Conservation (phyloP, 1,284 basidiomycete species). For the Earliella scabrosa region DNA sequence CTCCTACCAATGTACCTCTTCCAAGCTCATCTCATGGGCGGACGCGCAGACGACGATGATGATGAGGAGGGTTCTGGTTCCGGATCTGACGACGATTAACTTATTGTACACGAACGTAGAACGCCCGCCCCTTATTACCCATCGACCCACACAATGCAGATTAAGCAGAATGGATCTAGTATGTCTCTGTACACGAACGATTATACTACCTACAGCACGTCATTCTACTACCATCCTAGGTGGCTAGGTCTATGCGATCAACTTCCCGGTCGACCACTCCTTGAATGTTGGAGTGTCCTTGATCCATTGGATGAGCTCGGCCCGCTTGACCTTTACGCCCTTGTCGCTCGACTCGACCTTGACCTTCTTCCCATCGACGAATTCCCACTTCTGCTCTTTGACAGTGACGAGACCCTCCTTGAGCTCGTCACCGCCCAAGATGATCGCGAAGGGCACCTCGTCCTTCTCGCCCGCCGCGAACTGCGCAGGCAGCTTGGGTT, state of each 20-base stretch:
- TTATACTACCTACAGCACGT: constrained; percentile 9
- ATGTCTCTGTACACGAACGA: constrained; percentile 19
- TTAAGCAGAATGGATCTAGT: not conserved
- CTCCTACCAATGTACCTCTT: not conserved
- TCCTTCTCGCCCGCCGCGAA: constrained; percentile 94
- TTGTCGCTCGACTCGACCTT: constrained; percentile 71
- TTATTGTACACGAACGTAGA: constrained; percentile 6
- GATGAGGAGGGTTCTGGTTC: constrained; percentile 40
- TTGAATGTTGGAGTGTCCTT: constrained; percentile 52
- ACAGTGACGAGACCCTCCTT: constrained; percentile 85
- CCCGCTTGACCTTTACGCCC: constrained; percentile 70
- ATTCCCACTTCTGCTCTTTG: constrained; percentile 90
- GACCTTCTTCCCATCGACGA: constrained; percentile 72
- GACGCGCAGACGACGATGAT: constrained; percentile 38
- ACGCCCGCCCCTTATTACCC: not conserved
- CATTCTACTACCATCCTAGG: too few relatives aligned
- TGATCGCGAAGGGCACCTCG: constrained; percentile 89
- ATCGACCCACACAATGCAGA: not conserved
- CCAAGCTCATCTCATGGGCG: not conserved
- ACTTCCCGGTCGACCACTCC: constrained; percentile 50
- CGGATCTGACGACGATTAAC: constrained; percentile 39
- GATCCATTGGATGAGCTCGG: constrained; percentile 74
- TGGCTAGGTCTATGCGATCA: constrained; percentile 14
- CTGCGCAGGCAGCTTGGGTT: constrained; percentile 87
- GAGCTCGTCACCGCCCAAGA: constrained; percentile 89